Conservation (phyloP, 495 filamentous ascomycete species). For the Daldinia caldariorum region DNA sequence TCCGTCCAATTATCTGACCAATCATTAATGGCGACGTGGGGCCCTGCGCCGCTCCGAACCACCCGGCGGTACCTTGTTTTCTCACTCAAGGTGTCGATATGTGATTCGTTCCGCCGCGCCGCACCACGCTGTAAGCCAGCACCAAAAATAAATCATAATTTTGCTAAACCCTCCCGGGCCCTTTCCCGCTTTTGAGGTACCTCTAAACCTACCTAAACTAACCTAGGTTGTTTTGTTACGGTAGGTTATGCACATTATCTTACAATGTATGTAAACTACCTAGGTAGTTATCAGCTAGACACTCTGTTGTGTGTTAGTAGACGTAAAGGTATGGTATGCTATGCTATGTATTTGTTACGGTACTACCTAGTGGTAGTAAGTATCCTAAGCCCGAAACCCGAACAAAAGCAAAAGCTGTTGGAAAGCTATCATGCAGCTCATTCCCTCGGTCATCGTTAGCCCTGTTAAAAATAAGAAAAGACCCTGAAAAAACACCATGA, state of each 20-base stretch:
- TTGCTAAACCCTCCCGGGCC: conserved; percentile 1
- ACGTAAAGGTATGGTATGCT: neutral
- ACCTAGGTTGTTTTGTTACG: neutral
- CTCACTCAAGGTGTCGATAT: neutral
- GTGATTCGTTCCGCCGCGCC: conserved; percentile 18
- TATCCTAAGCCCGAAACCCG: neutral
- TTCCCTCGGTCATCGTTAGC: neutral
- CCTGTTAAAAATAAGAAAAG: conserved; percentile 18
- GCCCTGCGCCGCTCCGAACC: conserved; percentile 8
- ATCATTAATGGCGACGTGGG: neutral
- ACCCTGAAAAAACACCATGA: conserved; percentile 31
- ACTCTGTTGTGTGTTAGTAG: neutral
- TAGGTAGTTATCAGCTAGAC: conserved; percentile 23
- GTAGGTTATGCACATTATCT: neutral
- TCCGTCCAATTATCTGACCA: neutral
- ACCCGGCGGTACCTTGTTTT: neutral
- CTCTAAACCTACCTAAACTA: neutral
- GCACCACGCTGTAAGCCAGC: conserved; percentile 6
- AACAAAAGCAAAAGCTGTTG: neutral
- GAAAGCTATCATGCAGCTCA: neutral
- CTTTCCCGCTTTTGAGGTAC: conserved; percentile 4
- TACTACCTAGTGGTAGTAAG: no score
- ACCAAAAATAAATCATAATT: conserved; percentile 19
- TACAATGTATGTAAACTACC: no score
- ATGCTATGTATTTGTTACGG: no score